Conservation (phyloP, 345 rosid species). For the Sapria himalayana region DNA sequence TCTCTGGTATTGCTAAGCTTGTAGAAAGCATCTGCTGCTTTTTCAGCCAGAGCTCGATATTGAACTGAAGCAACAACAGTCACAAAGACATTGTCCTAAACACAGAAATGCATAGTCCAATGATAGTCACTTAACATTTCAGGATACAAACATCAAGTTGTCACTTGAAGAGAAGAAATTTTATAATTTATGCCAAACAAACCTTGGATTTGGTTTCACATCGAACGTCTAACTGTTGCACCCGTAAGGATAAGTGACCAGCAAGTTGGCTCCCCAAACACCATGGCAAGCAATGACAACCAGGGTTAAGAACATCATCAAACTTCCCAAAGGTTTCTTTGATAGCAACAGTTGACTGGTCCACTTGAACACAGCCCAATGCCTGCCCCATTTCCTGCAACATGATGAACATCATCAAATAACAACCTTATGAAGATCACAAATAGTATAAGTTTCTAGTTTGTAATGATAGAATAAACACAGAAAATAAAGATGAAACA, state of each 20-base stretch:
- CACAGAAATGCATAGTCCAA: background rate
- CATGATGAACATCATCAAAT: too few species aligned
- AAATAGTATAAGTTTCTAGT: background rate
- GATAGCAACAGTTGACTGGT: slow-evolving; percentile 55
- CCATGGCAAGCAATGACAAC: slow-evolving; percentile 76
- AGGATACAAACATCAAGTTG: too few species aligned
- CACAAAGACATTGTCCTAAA: slow-evolving; percentile 34
- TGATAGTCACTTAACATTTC: too few species aligned
- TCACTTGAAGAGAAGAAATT: too few species aligned
- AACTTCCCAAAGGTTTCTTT: slow-evolving; percentile 56
- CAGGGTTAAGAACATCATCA: slow-evolving; percentile 56
- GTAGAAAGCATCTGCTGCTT: slow-evolving; percentile 35
- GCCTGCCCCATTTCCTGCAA: slow-evolving; percentile 33
- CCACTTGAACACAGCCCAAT: slow-evolving; percentile 50
- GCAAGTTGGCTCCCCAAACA: slow-evolving; percentile 51
- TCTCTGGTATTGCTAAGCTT: slow-evolving; percentile 31
- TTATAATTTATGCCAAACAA: too few species aligned
- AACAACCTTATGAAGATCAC: slow-evolving; percentile 4
- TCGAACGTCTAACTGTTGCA: slow-evolving; percentile 66
- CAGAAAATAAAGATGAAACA: too few species aligned
- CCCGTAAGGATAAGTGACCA: slow-evolving; percentile 47
- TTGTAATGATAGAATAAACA: too few species aligned
- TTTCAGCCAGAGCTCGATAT: slow-evolving; percentile 23
- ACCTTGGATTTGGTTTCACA: slow-evolving; percentile 93
- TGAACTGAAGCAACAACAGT: slow-evolving; percentile 36